Conservation (phyloP, 1,284 basidiomycete species). For the Trichosporon faecale region DNA sequence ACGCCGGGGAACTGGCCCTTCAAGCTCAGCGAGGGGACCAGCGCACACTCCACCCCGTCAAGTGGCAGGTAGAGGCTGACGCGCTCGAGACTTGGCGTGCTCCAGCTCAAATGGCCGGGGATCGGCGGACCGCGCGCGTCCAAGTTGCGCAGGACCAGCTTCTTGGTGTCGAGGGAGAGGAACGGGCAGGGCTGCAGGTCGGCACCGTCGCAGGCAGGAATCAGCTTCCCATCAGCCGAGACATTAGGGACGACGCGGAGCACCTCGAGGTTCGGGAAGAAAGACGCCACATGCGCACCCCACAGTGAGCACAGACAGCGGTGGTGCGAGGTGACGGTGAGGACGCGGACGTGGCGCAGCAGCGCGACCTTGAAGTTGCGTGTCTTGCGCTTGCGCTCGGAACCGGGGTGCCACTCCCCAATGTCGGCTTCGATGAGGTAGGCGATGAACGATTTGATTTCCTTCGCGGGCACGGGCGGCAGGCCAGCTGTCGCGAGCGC, state of each 20-base stretch:
- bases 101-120: neutral
- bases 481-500: neutral
- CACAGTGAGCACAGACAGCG: neutral
- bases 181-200: neutral
- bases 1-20: neutral
- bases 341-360: conserved; percentile 7
- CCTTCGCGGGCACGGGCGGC: neutral
- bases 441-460: neutral
- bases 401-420: neutral
- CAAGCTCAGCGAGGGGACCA: neutral
- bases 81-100: neutral
- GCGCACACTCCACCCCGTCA: neutral
- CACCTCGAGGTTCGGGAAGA: neutral
- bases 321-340: conserved; percentile 11
- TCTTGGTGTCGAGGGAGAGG: neutral
- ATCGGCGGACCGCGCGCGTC: neutral
- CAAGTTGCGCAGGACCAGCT: conserved; percentile 14
- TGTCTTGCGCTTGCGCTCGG: neutral
- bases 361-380: conserved; percentile 8
- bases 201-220: neutral
- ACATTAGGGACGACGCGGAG: conserved; percentile 3
- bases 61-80: neutral
- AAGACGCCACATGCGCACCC: neutral
- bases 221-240: neutral
- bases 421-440: neutral